Evolutionary conservation across 768 basidiomycete species (phyloP), one percentile per base, ranked within the genome.

Genomic region (Suillus paluster): DNA sequence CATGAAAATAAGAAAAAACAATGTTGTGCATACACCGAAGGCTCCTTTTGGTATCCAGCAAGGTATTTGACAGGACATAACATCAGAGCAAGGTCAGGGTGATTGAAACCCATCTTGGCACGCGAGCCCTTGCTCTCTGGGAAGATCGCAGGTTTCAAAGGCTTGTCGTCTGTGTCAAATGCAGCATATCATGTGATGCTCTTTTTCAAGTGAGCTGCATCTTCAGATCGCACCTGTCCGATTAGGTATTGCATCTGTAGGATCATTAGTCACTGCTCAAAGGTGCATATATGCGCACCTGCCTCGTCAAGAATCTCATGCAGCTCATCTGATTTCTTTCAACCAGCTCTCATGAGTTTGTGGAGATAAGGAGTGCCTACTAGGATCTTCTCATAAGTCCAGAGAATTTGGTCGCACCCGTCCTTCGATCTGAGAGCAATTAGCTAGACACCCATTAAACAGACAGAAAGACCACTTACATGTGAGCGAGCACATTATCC

Each of bases 101-200:
- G 62, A 10, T 63, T 63, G 14, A 63, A 19, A 14, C 62, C 58
- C 42, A 63, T 53, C 15, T 45, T 12, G 10, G 21, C 44, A 14
- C 11, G 12, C 5, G 21, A 45, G 5, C 23, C 44, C 21, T 23
- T 45, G 44, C 10, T 45, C 1, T 45, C 21, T 1, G 44, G 44
- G 21, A 45, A 45, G 8, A 45, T 2, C 1, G 44, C 1, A 0
- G 44, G 44, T 21, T 12, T 11, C 21, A 45, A 21, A 45, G 21
- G 21, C 4, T 45, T 45, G 4, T 11, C n/a, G n/a, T n/a, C n/a
- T n/a, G n/a, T 3, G 5, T 45, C 4, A 2, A 23, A 45, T 0
- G 10, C 1, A 5, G 44, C 44, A 45, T 45, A 45, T 5, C 21
- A 5, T 12, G 44, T 2, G 5, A 45, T 45, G 44, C 44, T 45